These are phyloP conservation scores for Petunia axillaris DNA, from an alignment of 257 asterid genomes.

Conservation along the genomic window DNA sequence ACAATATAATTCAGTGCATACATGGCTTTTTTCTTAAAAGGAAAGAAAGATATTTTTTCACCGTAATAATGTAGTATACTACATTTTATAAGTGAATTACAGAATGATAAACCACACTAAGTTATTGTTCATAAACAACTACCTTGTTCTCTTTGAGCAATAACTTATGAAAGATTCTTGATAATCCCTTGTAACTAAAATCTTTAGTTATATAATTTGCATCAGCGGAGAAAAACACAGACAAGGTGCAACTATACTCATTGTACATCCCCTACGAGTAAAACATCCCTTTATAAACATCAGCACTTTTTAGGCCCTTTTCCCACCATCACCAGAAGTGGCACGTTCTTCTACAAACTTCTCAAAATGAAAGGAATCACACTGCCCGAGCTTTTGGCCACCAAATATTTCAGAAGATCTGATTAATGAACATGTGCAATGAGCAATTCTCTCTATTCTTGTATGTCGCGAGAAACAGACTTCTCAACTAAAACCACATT, in stretches of 20 bases:
- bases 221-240: not conserved
- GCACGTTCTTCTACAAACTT: constrained; percentile 87
- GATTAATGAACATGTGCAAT: constrained; percentile 76
- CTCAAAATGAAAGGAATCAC: constrained; percentile 78
- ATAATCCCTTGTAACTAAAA: not conserved
- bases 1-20: not conserved
- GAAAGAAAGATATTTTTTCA: too few species aligned
- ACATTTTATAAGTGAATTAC: not conserved
- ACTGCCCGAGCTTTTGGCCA: constrained; percentile 74
- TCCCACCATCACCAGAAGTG: constrained; percentile 64
- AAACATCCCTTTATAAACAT: constrained; percentile 96
- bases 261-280: constrained; percentile 84
- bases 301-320: constrained; percentile 74
- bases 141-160: not conserved
- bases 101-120: not conserved
- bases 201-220: not conserved
- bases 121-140: too few species aligned
- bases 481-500: constrained; percentile 92
- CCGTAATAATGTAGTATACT: not conserved
- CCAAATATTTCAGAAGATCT: constrained; percentile 55
- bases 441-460: constrained; percentile 90
- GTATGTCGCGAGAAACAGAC: constrained; percentile 90
- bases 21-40: not conserved
- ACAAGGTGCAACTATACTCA: constrained; percentile 40
- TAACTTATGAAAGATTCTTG: not conserved